A percentile compares a stretch with the other conserved stretches of the same genome.
Conservation (phyloP, 1,139 yeast species). For the Arxiozyma bovina region DNA sequence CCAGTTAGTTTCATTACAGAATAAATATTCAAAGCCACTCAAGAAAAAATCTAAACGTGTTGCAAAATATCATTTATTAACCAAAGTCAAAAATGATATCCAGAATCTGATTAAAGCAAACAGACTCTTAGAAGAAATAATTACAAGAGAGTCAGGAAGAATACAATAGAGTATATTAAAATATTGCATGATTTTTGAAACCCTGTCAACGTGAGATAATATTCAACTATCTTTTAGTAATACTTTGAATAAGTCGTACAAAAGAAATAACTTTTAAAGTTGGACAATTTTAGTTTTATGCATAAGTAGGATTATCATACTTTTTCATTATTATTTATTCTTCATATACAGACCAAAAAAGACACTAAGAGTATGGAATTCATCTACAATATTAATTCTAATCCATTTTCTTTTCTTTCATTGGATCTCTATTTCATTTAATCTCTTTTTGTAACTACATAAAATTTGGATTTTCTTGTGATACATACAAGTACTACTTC, state of each 20-base stretch:
- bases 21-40: conserved; percentile 7
- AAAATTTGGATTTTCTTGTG: background rate
- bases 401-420: no score
- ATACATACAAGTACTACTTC: background rate
- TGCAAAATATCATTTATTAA: conserved; percentile 26
- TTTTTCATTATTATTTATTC: no score
- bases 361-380: no score
- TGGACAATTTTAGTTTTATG: background rate
- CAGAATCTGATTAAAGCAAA: conserved; percentile 23
- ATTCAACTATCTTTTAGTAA: background rate
- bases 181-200: background rate
- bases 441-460: no score
- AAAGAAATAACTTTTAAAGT: no score
- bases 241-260: background rate
- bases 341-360: no score
- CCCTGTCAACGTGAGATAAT: background rate
- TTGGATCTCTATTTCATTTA: no score
- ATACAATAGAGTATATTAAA: background rate
- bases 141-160: background rate
- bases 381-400: no score
- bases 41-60: conserved; percentile 19
- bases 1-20: conserved; percentile 15
- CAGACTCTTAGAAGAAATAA: conserved; percentile 18
- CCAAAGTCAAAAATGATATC: conserved; percentile 26
- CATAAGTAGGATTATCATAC: no score